Conservation (phyloP, 768 basidiomycete species). For the Saitozyma podzolica region DNA sequence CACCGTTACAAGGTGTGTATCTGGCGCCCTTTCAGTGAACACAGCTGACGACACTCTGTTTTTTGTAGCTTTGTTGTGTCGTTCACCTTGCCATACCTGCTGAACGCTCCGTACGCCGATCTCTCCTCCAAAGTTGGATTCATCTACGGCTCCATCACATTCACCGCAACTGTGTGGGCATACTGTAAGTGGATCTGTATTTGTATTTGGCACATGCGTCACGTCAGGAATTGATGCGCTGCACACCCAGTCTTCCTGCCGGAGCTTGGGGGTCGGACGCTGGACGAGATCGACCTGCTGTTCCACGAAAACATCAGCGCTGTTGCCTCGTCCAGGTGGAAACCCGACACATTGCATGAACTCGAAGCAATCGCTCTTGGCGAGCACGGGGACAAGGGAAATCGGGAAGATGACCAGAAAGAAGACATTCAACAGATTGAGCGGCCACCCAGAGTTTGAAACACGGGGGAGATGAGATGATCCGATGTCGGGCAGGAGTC, state of each 20-base stretch:
- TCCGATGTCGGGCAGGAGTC: no score
- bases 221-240: constrained; percentile 4
- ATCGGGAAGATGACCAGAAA: no score
- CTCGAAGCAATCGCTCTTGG: no score
- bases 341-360: background rate
- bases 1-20: background rate
- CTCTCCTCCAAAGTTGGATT: constrained; percentile 10
- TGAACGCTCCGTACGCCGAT: constrained; percentile 11
- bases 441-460: no score
- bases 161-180: constrained; percentile 2
- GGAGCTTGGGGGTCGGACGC: background rate
- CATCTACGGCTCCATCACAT: constrained; percentile 7
- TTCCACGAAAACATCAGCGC: background rate
- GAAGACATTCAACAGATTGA: no score
- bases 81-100: constrained; percentile 9
- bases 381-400: no score
- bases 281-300: background rate
- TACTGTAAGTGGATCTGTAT: background rate
- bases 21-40: background rate
- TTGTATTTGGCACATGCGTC: constrained; percentile 1
- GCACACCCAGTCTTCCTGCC: background rate
- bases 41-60: background rate
- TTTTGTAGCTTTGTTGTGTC: constrained; percentile 4
- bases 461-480: no score
- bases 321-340: background rate